Evolutionary conservation across 2,329 filamentous ascomycete species (phyloP).

Genomic region (Aspergillus fumigatus): DNA sequence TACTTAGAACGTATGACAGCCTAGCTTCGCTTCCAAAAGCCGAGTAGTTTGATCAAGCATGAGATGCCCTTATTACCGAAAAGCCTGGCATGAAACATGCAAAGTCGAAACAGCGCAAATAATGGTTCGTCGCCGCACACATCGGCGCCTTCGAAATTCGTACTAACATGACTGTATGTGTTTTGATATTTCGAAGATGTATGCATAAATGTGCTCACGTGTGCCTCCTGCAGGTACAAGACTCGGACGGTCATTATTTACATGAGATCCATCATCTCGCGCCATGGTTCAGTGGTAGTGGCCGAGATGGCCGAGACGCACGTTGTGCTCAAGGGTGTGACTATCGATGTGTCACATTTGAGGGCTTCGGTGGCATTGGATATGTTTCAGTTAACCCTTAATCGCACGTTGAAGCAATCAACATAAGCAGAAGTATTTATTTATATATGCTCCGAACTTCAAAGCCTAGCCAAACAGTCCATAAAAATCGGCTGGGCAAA

Average conservation of each 20-base stretch:
- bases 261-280: background rate
- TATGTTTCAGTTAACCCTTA: background rate
- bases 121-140: too few species aligned
- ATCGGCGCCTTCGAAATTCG: too few species aligned
- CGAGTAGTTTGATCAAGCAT: background rate
- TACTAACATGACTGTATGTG: too few species aligned
- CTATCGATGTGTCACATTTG: background rate
- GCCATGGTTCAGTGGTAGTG: background rate
- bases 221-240: background rate
- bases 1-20: background rate
- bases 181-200: background rate
- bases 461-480: constrained; percentile 11
- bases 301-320: background rate
- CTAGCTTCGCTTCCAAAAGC: background rate
- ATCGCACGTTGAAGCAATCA: background rate
- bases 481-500: constrained; percentile 13
- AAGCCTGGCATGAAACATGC: background rate
- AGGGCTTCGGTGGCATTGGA: background rate
- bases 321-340: background rate
- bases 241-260: background rate
- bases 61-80: background rate
- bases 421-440: background rate
- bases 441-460: constrained; percentile 16
- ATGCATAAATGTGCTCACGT: background rate
- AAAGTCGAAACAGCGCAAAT: background rate